Evolutionary conservation across 371 early-diverging fungal species (phyloP).

Genomic region (Mortierella sp.): DNA sequence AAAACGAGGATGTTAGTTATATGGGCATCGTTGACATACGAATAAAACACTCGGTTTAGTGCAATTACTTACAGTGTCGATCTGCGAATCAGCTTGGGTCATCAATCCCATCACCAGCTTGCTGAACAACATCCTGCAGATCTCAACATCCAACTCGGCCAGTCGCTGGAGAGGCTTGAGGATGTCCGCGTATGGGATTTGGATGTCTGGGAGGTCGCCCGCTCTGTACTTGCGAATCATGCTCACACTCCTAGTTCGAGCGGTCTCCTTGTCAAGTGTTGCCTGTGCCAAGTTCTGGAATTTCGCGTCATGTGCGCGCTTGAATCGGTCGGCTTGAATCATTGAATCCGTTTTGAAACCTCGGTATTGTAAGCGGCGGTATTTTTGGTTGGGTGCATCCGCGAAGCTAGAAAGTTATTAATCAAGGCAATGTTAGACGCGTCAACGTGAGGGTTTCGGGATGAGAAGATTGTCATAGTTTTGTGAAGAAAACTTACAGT

Average conservation of each 20-base stretch:
- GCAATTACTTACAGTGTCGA: conserved; percentile 39
- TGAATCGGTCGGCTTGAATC: conserved; percentile 22
- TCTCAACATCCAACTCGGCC: conserved; percentile 73
- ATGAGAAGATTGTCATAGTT: neutral
- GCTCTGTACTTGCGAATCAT: conserved; percentile 76
- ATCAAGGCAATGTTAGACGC: neutral
- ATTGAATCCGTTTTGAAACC: conserved; percentile 8
- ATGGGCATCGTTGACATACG: neutral
- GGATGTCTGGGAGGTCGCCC: conserved; percentile 86
- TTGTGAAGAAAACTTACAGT: neutral
- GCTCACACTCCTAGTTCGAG: conserved; percentile 66
- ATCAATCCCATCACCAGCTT: conserved; percentile 62
- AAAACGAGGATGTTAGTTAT: too few relatives aligned
- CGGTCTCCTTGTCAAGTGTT: conserved; percentile 58
- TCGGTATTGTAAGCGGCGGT: conserved; percentile 34
- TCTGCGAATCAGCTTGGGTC: conserved; percentile 51
- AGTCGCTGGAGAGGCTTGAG: conserved; percentile 76
- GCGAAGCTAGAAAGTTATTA: conserved; percentile 7
- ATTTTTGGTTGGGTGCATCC: conserved; percentile 26
- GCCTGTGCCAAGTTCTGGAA: conserved; percentile 14
- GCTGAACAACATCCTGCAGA: conserved; percentile 70
- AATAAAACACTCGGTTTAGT: neutral
- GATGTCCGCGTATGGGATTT: conserved; percentile 74
- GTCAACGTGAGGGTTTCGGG: neutral
- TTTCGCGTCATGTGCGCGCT: conserved; percentile 31